Evolutionary conservation across 352 stramenopile genomes (phyloP), one percentile per base, ranked within the genome.

Genomic region (Phytopythium ostracodes): DNA sequence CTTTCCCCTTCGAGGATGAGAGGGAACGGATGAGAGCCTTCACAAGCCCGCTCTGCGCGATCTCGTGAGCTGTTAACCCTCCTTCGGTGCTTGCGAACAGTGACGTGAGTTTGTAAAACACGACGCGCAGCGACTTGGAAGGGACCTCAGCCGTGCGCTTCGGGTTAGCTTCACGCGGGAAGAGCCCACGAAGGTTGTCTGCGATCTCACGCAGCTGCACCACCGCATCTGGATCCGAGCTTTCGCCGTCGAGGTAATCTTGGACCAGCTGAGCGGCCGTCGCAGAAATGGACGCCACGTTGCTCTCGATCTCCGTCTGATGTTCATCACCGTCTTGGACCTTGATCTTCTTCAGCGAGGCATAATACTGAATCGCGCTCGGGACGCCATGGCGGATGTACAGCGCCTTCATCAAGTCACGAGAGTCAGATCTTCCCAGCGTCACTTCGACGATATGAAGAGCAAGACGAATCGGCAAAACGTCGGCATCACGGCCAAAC

Each of bases 301-400:
- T 66, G 18, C 64, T 66, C 25, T 66, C 59, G 36, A 59, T 61
- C 42, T 64, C 54, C 44, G 25, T 55, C 33, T 72, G 57, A 42
- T 66, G 56, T 60, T 70, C 31, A 27, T 70, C 64, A 17, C 27
- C 20, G 15, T 50, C 58, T 66, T 40, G n/a, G 8, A 49, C 50
- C 29, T 27, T n/a, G 15, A 6, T 25, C 36, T 17, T 22, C 43
- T 52, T 50, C 8, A 36, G 49, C 25, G 63, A 64, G 1, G 73
- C 79, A 54, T 85, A 88, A 11, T 70, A 79, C 14, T 76, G 79
- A 66, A 91, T 77, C 10, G 78, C 73, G 47, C 58, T 76, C 42
- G 72, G 66, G 17, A 91, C 73, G 20, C 79, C 81, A 52, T 87
- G 69, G 2, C 81, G 79, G 51, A 87, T 77, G 58, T 87, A 86